Percentiles rank a stretch among this genome's conserved stretches.
Conservation (phyloP, 306 rosid species). For the Castanea mollissima region DNA sequence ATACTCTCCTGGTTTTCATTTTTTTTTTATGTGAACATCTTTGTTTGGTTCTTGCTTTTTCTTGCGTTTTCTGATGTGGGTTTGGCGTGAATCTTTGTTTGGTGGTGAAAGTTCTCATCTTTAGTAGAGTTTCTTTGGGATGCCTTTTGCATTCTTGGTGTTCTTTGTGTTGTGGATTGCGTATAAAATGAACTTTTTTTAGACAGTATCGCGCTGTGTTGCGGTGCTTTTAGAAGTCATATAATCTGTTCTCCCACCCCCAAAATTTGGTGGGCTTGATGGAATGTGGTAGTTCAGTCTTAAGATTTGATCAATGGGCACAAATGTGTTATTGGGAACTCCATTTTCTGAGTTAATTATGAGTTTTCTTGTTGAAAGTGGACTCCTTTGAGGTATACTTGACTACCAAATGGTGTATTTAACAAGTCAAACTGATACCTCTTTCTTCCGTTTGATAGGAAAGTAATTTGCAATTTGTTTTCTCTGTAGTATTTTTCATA, state of each 20-base stretch:
- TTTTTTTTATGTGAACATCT: slow-evolving; percentile 12
- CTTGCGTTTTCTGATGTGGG: slow-evolving; percentile 22
- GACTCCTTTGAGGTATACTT: not conserved
- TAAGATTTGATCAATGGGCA: not conserved
- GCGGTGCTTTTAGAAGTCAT: not conserved
- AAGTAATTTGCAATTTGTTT: not conserved
- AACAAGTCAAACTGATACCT: not conserved
- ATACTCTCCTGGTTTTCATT: not conserved
- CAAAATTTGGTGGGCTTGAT: not conserved
- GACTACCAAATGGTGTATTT: not conserved
- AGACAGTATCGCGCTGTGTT: not conserved
- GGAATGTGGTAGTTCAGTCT: not conserved
- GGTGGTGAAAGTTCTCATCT: slow-evolving; percentile 18
- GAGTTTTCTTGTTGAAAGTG: not conserved
- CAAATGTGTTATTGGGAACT: not conserved
- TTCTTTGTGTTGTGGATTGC: slow-evolving; percentile 5
- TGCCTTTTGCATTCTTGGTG: slow-evolving; percentile 13
- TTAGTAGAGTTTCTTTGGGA: slow-evolving; percentile 16
- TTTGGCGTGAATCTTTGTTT: slow-evolving; percentile 22
- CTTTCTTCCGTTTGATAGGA: not conserved
- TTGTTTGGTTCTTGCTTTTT: slow-evolving; percentile 14
- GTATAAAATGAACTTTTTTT: not conserved
- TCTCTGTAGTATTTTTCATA: not conserved
- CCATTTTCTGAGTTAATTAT: not conserved
- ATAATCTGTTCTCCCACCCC: not conserved